Conservation (phyloP, 345 rosid genomes). For the Carallia pectinifolia region DNA sequence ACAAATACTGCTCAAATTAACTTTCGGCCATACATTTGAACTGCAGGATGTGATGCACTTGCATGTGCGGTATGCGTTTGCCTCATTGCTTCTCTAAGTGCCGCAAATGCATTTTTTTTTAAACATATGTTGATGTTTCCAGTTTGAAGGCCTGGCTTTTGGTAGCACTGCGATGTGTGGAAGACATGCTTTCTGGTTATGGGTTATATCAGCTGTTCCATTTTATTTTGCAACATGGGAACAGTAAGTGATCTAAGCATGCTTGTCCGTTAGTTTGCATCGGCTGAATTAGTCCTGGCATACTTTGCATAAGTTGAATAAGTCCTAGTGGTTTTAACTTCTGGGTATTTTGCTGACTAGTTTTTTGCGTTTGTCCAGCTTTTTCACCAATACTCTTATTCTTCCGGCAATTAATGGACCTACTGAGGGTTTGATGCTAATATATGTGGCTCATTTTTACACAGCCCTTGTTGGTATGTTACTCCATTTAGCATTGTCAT, state of each 20-base stretch:
- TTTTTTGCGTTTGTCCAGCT: constrained; percentile 49
- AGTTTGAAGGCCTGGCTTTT: constrained; percentile 87
- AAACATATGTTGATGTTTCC: constrained; percentile 16
- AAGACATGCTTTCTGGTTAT: constrained; percentile 84
- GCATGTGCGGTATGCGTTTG: constrained; percentile 86
- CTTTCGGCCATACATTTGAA: constrained; percentile 11
- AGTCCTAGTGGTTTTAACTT: neutral
- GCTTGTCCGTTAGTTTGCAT: constrained; percentile 4
- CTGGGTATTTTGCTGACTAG: constrained; percentile 1
- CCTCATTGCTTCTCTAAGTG: constrained; percentile 5
- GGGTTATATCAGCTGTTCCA: constrained; percentile 94
- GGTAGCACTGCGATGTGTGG: constrained; percentile 98
- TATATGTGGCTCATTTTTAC: constrained; percentile 68
- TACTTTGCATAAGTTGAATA: neutral
- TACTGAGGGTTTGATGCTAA: constrained; percentile 91
- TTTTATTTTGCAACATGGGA: constrained; percentile 98
- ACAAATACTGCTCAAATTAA: constrained; percentile 20
- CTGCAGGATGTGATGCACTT: constrained; percentile 98
- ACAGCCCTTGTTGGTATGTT: constrained; percentile 84
- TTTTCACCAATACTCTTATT: constrained; percentile 82
- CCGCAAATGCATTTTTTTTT: constrained; percentile 2
- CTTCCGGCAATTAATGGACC: constrained; percentile 97
- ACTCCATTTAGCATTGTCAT: neutral
- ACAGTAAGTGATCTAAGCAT: constrained; percentile 50
- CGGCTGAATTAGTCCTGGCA: too few species aligned